Base-by-base conservation (phyloP, 768 basidiomycete genomes). In the Boletus coccyginus region DNA sequence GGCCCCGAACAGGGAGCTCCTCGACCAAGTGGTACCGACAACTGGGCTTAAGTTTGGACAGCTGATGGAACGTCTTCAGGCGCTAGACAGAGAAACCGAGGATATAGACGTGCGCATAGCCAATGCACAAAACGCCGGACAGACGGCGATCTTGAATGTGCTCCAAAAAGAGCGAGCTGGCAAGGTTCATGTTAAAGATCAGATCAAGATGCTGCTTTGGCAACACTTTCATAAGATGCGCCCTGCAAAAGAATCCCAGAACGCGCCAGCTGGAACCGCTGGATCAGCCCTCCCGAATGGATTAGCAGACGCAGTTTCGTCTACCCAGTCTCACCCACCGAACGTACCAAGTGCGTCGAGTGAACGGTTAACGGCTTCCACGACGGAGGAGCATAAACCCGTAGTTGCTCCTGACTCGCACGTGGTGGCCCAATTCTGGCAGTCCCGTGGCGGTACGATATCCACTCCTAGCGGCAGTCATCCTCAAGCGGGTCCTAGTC, bases 351-450 rank as follows among this genome's bases (percentile, higher is more conserved):
- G 19, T 41, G 31, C 35, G 3, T 52, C 55, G 19, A 52, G 33
- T 12, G 62, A 62, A 44, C 62, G 40, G 24, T 38, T 51, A 31
- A 17, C 27, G 5, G 57, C 49, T 32, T 21, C 52, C 3, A 24
- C 36, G 11, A 39, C n/a, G 8, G 67, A 67, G 16, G 71, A 71
- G 24, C 61, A 57, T 13, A 71, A 66, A 49, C 38, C 50, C 3
- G 10, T 13, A 1, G 21, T 57, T 21, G 21, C 21, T 19, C 19
- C 64, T 35, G 71, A 71, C 35, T 60, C 63, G 7, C 72, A 73
- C 33, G 50, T 61, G 32, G 17, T 69, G 42, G 29, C 64, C 4
- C 67, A 70, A 12, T 62, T 73, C 44, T 69, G 66, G 68, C 70
- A 68, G 33, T 56, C 68, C 33, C 68, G 66, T 36, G 59, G 60